Base-by-base conservation (phyloP, 345 rosid species). In the Sonneratia alba region DNA sequence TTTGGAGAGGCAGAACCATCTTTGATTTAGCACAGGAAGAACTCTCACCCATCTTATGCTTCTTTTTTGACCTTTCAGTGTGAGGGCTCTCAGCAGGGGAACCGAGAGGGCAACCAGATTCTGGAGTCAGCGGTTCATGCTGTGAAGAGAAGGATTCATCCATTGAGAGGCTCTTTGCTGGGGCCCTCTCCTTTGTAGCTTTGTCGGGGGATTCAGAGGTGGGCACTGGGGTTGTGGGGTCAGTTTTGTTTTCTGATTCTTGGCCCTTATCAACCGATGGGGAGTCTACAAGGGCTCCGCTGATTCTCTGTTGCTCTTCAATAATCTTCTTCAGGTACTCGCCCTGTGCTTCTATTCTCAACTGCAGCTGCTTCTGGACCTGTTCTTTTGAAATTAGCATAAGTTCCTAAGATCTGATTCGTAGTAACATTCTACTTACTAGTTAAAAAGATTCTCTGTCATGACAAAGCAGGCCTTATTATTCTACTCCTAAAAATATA, bases 301-400 rank as follows among this genome's bases (percentile, higher is more conserved):
- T 87, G 2, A 95, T 88, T 67, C 89, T 86, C 36, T 93, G 96
- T 77, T 95, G 97, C 89, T 95, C 99, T 85, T 95, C 97, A 45
- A 95, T 95, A 79, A 95, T 95, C 89, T 92, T 95, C 86, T 95
- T 92, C 84, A 95, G 80, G 82, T 92, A 95, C 85, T 92, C 90
- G 64, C 97, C 97, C 72, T 92, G 97, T 32, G 97, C 99, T 81
- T 95, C 99, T 77, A 95, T 95, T 68, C 99, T 93, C 76, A 95
- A 79, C 72, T 95, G 99, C 74, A 95, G 84, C 81, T 95, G 99
- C 80, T 96, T 88, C 86, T 95, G 99, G 76, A 95, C 99, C 99
- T 95, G 84, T 72, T 53, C 62, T 70, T 73, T 63, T 18, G 5
- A 63, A 70, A 64, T 14, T 14, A n/a, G 69, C 15, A 19, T 18